A percentile compares a stretch with the other conserved stretches of the same genome.
Evolutionary conservation across 306 rosid species (phyloP).

Genomic region (Begonia loranthoides): DNA sequence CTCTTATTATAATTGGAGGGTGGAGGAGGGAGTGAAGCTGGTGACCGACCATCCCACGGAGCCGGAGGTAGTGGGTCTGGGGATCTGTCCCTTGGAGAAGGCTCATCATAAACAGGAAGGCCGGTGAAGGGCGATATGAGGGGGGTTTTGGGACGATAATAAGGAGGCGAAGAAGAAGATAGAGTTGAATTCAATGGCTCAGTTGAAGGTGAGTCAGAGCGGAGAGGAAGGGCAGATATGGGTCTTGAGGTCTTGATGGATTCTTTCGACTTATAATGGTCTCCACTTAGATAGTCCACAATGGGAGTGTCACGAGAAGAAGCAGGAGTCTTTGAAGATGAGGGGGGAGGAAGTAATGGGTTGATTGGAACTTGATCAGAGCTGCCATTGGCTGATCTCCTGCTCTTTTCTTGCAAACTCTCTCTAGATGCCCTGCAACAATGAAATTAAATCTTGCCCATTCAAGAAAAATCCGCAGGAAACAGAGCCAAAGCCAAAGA

Average conservation of each 20-base stretch:
- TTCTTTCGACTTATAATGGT: constrained; percentile 52
- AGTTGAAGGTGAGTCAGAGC: constrained; percentile 24
- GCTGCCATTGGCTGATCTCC: constrained; percentile 38
- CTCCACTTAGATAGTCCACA: constrained; percentile 92
- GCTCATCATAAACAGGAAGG: constrained; percentile 57
- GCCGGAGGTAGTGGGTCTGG: constrained; percentile 53
- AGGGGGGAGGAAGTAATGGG: constrained; percentile 75
- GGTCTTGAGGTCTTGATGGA: constrained; percentile 24
- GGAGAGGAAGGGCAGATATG: constrained; percentile 25
- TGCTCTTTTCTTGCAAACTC: constrained; percentile 23
- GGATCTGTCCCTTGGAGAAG: constrained; percentile 38
- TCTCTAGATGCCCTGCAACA: constrained; percentile 62
- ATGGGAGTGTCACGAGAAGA: constrained; percentile 27
- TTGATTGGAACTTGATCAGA: constrained; percentile 17
- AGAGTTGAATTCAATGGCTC: no score
- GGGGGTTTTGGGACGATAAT: constrained; percentile 19
- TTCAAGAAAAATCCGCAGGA: no score
- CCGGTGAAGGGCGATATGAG: constrained; percentile 28
- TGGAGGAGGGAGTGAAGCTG: constrained; percentile 57
- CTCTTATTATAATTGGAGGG: constrained; percentile 64
- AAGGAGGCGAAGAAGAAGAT: constrained; percentile 26
- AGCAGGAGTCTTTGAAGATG: constrained; percentile 49
- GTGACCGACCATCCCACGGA: constrained; percentile 46
- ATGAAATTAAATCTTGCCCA: background rate
- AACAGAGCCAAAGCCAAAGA: no score